Percentiles rank a stretch among this genome's conserved stretches.
These are phyloP conservation scores for Alternaria novae-zelandiae DNA, from an alignment of 2,329 filamentous ascomycete genomes.

Conservation along the genomic window DNA sequence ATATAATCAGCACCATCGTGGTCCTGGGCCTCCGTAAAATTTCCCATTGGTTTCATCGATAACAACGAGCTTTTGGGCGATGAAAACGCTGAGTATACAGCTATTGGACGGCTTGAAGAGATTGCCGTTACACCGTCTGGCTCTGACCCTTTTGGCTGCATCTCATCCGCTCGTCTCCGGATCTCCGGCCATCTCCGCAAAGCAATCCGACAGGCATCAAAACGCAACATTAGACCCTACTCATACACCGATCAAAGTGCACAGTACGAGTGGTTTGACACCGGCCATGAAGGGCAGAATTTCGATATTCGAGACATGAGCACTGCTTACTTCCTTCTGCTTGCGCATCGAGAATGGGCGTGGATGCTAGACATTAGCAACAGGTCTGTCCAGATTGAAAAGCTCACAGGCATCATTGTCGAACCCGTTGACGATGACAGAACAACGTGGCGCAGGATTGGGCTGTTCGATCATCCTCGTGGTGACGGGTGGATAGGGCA, in stretches of 20 bases:
- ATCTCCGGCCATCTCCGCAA: background rate
- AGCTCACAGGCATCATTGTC: background rate
- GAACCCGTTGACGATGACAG: background rate
- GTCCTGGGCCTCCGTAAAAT: background rate
- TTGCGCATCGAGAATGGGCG: background rate
- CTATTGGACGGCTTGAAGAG: background rate
- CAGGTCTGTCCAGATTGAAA: too few relatives aligned
- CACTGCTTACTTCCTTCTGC: background rate
- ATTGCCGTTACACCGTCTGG: background rate
- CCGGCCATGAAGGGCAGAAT: fast-evolving
- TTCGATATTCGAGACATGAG: background rate
- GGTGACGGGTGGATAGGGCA: background rate
- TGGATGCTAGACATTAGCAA: too few relatives aligned
- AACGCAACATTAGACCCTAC: background rate
- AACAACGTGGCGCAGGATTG: background rate
- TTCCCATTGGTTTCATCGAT: background rate
- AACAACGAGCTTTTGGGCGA: fast-evolving
- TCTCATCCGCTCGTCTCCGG: background rate
- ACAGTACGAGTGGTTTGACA: background rate
- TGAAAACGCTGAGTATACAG: too few relatives aligned
- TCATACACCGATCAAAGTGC: too few relatives aligned
- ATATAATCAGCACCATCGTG: fast-evolving
- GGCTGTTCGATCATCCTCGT: background rate
- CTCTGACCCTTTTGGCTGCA: background rate
- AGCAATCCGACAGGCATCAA: fast-evolving